Conservation (phyloP, 108 stramenopile genomes). For the Pseudonitzschia multiseries region DNA sequence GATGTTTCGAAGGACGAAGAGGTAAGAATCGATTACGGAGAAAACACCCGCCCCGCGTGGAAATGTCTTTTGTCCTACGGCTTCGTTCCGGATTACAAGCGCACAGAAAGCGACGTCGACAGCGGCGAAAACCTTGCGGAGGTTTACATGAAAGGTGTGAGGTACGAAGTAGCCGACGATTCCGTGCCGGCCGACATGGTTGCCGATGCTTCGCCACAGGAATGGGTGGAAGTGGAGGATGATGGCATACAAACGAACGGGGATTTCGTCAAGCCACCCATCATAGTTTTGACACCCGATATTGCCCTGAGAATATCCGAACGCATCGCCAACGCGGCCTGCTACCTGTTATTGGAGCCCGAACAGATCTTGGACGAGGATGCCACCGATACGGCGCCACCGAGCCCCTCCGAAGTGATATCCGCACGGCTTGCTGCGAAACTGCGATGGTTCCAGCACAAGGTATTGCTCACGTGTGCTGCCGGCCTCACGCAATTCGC, state of each 20-base stretch:
- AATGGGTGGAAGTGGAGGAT: slow-evolving; percentile 26
- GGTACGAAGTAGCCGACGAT: slow-evolving; percentile 59
- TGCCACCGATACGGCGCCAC: background rate
- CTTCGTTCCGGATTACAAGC: slow-evolving; percentile 57
- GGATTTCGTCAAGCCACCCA: background rate
- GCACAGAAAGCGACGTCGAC: background rate
- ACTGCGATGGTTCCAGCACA: slow-evolving; percentile 57
- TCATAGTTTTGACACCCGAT: slow-evolving; percentile 40
- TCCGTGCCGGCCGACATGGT: slow-evolving; percentile 63
- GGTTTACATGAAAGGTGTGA: slow-evolving; percentile 53
- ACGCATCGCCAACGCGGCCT: slow-evolving; percentile 52
- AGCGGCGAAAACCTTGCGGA: slow-evolving; percentile 49
- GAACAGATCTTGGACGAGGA: slow-evolving; percentile 32
- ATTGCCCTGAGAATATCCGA: slow-evolving; percentile 52
- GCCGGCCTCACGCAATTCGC: slow-evolving; percentile 48
- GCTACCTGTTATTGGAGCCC: slow-evolving; percentile 41
- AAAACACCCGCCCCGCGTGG: slow-evolving; percentile 60
- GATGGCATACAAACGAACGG: background rate
- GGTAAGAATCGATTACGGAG: slow-evolving; percentile 73
- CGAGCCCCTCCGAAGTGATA: slow-evolving; percentile 27
- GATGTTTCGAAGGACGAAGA: slow-evolving; percentile 49
- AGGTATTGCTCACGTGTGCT: slow-evolving; percentile 52
- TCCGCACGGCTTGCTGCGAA: slow-evolving; percentile 40
- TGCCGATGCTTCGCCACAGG: slow-evolving; percentile 45
- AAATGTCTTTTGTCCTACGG: slow-evolving; percentile 74